Evolutionary conservation across 495 filamentous ascomycete genomes (phyloP).

Genomic region (Cetradonia linearis): DNA sequence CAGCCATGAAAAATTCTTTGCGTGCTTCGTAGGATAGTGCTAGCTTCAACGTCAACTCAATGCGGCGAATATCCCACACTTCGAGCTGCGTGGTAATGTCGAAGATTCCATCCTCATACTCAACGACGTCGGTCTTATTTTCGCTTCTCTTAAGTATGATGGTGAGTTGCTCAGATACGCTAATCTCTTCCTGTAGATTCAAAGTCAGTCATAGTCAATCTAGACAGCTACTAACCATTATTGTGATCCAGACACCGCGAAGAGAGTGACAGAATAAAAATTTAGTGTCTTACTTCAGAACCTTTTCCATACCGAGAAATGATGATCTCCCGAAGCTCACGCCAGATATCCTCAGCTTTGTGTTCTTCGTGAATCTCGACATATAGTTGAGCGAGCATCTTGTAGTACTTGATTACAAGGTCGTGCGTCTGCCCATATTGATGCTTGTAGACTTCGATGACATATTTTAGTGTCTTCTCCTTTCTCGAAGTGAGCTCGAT

Average conservation of each 20-base stretch:
- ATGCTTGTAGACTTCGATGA: slow-evolving; percentile 46
- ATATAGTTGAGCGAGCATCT: slow-evolving; percentile 46
- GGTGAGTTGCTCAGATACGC: slow-evolving; percentile 39
- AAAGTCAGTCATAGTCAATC: not conserved
- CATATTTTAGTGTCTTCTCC: slow-evolving; percentile 46
- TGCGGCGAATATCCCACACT: slow-evolving; percentile 42
- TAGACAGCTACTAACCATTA: not conserved
- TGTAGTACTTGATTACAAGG: slow-evolving; percentile 46
- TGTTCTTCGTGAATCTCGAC: slow-evolving; percentile 41
- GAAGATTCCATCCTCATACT: slow-evolving; percentile 41
- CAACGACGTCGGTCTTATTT: slow-evolving; percentile 39
- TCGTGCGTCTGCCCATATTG: slow-evolving; percentile 44
- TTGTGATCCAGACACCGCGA: not conserved
- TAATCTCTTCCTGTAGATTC: slow-evolving; percentile 24
- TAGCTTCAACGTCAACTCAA: slow-evolving; percentile 39
- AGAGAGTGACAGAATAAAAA: not conserved
- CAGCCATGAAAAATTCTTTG: slow-evolving; percentile 34
- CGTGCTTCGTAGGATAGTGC: slow-evolving; percentile 39
- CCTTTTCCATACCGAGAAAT: slow-evolving; percentile 43
- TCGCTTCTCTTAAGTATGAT: slow-evolving; percentile 40
- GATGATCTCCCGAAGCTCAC: slow-evolving; percentile 45
- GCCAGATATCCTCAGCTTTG: slow-evolving; percentile 42
- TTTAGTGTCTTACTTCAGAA: slow-evolving; percentile 30
- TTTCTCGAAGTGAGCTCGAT: slow-evolving; percentile 40
- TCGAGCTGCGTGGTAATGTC: slow-evolving; percentile 41